Base-by-base conservation (phyloP, 2,329 filamentous ascomycete species). In the Colletotrichum liaoningense region DNA sequence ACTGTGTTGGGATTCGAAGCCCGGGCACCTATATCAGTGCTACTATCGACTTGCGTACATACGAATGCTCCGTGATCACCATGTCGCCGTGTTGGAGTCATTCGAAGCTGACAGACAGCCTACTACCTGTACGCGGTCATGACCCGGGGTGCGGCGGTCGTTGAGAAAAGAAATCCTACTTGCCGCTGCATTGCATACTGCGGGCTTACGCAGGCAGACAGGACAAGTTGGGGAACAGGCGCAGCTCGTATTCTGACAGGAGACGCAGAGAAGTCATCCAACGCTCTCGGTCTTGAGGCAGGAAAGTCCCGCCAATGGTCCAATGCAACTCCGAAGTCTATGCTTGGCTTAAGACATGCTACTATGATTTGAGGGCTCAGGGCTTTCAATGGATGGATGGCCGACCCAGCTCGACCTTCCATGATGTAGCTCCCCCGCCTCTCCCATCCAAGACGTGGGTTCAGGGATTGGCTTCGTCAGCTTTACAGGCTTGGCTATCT, bases 291-390 rank as follows among this genome's bases (percentile, higher is more conserved):
- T 30, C 22, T 19, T 33, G 24, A 52, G 22, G 35, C 64, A 69
- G 66, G 33, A 52, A 69, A 69, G 30, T 54, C 24, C 66, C 66
- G 35, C 58, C 46, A 22, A 46, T 30, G 57, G n/a, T 26, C 52
- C 46, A 22, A 46, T 30, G 57, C 46, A 49, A 56, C 56, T 63
- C 19, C 3, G 19, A 35, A 60, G 69, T 57, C 69, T 63, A 64
- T 68, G 65, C 64, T 52, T 33, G 28, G 24, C 52, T 68, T 63
- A 63, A 63, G 64, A 72, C 57, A 12, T 63, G 49, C 28, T 30
- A 30, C 26, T 68, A 68, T 66, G 59, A 65, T 66, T 52, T 33
- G 60, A 65, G 67, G 67, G 19, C 62, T 33, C 35, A 57, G 67
- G 60, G 19, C 62, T 58, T 14, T 58, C 38, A 58, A 42, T 35